Evolutionary conservation across 2,329 filamentous ascomycete genomes (phyloP).

Genomic region (Hypomyces perniciosus): DNA sequence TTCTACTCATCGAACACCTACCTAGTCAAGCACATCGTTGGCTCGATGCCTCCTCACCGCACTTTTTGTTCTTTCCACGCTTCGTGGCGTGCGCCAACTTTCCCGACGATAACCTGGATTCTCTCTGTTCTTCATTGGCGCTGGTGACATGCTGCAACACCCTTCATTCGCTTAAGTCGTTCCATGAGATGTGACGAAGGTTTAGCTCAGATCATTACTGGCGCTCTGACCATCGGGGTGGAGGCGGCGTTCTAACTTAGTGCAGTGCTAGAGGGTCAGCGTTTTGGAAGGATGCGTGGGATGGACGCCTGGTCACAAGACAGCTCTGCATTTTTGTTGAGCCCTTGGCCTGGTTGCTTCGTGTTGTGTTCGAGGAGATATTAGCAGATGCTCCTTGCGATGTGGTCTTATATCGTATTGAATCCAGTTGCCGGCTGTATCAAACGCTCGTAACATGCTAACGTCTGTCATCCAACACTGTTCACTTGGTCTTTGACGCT

Average conservation of each 20-base stretch:
- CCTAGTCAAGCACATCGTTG: conserved; percentile 1
- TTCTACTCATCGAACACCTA: conserved; percentile 1
- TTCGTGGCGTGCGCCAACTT: conserved; percentile 3
- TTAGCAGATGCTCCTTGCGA: too few relatives aligned
- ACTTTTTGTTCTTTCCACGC: conserved; percentile 5
- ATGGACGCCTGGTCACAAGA: not conserved
- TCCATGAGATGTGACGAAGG: conserved; percentile 5
- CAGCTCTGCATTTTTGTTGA: not conserved
- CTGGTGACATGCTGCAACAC: conserved; percentile 6
- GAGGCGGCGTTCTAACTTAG: not conserved
- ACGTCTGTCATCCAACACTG: too few relatives aligned
- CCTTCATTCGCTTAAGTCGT: conserved; percentile 4
- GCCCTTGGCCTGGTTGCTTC: not conserved
- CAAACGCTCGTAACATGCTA: too few relatives aligned
- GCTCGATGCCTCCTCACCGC: conserved; percentile 13
- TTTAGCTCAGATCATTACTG: not conserved
- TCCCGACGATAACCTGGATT: conserved; percentile 15
- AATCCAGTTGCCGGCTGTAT: too few relatives aligned
- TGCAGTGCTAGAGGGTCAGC: not conserved
- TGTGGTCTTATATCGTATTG: too few relatives aligned
- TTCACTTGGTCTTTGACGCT: too few relatives aligned
- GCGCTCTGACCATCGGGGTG: not conserved
- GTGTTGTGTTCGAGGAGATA: not conserved
- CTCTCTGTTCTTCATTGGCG: conserved; percentile 4
- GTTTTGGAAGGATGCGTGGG: not conserved